Base-by-base conservation (phyloP, 352 stramenopile genomes). In the Globisporangium camurandrum region DNA sequence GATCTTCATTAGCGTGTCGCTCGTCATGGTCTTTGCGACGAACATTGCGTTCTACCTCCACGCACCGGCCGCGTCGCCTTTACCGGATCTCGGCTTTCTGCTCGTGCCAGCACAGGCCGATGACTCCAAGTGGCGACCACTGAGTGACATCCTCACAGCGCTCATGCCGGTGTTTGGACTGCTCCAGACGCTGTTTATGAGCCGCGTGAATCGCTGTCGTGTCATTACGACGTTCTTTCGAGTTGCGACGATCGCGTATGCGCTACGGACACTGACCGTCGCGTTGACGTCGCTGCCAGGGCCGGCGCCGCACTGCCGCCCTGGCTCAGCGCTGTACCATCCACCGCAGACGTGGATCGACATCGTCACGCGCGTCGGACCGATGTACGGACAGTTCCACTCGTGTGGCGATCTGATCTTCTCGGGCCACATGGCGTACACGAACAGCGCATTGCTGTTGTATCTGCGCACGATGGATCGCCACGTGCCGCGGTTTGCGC, bases 31-130 rank as follows among this genome's bases (percentile, higher is more conserved):
- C 39, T 77, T 86, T 44, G 67, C 67, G 5, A 70, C 78, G 44
- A 90, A 90, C 57, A 67, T 90, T 37, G 69, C 75, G 30, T 84
- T 84, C 49, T 87, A 80, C 51, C 46, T 90, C 44, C 78, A 90
- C 55, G 68, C 75, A 22, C 78, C 78, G 9, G 59, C 70, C 12
- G 64, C 51, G 8, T 67, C 55, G 28, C 73, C 72, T n/a, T 69
- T 90, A 12, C 74, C 68, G 34, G 78, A 90, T 48, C 37, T 90
- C 40, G 78, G 78, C 47, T 90, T 90, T 49, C 71, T 86, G 62
- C 50, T 90, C 27, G 74, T 88, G 40, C 78, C 78, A 3, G 78
- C 82, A 56, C 71, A 83, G 47, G 61, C 66, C 0, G 58, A 67
- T 4, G 56, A 84, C 55, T 82, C 70, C 9, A 62, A 59, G 43